Percentiles rank a stretch among this genome's conserved stretches.
phyloP scores from a whole-genome alignment of 495 filamentous ascomycete species.

The Penicillium verhagenii region DNA sequence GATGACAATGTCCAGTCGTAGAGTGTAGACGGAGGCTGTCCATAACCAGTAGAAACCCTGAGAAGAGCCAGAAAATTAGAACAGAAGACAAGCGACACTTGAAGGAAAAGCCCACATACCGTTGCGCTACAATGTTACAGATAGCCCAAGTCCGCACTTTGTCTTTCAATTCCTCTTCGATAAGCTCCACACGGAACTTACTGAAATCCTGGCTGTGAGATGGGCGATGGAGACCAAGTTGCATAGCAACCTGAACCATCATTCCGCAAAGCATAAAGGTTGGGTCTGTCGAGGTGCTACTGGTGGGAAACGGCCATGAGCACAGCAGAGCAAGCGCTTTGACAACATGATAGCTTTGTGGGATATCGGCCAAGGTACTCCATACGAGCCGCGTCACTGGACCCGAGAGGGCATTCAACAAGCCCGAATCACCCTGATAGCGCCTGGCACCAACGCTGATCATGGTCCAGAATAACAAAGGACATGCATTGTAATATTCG shows the following conservation, averaged over 20 bases:
- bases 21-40: constrained; percentile 81
- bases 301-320: constrained; percentile 86
- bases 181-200: constrained; percentile 75
- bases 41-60: constrained; percentile 84
- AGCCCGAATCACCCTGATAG: constrained; percentile 60
- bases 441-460: constrained; percentile 78
- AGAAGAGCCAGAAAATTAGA: constrained; percentile 2
- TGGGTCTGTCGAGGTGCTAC: constrained; percentile 80
- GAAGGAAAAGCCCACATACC: constrained; percentile 36
- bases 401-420: constrained; percentile 67
- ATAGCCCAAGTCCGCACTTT: constrained; percentile 88
- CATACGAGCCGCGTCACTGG: constrained; percentile 76
- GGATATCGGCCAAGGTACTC: constrained; percentile 77
- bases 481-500: constrained; percentile 69
- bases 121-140: constrained; percentile 89
- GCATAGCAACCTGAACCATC: constrained; percentile 92
- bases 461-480: constrained; percentile 84
- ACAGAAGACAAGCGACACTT: background rate
- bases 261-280: constrained; percentile 88
- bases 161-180: constrained; percentile 81
- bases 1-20: constrained; percentile 83
- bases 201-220: constrained; percentile 91
- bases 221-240: constrained; percentile 85
- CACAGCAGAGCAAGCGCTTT: constrained; percentile 88
- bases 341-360: constrained; percentile 85